Percentiles rank a stretch among this genome's conserved stretches.
Conservation (phyloP, 495 filamentous ascomycete species). For the Xylona heveae region DNA sequence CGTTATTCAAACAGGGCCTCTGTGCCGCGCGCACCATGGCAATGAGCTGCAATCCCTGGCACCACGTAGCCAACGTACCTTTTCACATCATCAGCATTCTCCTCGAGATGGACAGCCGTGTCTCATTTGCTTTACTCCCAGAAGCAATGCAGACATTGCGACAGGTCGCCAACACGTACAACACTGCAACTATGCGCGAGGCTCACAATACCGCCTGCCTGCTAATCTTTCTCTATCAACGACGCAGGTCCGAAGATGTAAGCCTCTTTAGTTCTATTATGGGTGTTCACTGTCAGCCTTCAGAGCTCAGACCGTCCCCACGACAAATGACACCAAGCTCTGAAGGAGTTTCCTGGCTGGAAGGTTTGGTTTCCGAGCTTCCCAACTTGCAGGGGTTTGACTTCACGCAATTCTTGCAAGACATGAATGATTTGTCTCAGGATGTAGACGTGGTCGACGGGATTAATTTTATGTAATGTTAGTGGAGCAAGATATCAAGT, state of each 20-base stretch:
- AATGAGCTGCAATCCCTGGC: constrained; percentile 22
- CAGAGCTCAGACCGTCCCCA: constrained; percentile 5
- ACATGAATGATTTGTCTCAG: too few relatives aligned
- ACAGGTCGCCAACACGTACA: constrained; percentile 18
- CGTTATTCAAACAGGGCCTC: constrained; percentile 12
- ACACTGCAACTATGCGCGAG: constrained; percentile 24
- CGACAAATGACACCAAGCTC: constrained; percentile 8
- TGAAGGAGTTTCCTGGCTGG: constrained; percentile 21
- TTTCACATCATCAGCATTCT: constrained; percentile 30
- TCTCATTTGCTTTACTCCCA: constrained; percentile 21
- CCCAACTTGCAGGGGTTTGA: constrained; percentile 24
- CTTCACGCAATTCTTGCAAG: constrained; percentile 17
- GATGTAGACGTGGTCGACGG: too few relatives aligned
- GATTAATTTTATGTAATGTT: too few relatives aligned
- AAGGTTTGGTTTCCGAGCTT: constrained; percentile 23
- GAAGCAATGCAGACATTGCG: constrained; percentile 25
- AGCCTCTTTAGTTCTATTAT: constrained; percentile 15
- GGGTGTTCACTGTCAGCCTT: constrained; percentile 3
- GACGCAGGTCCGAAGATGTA: constrained; percentile 21
- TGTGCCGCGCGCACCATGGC: constrained; percentile 16
- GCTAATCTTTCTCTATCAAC: constrained; percentile 18
- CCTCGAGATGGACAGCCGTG: constrained; percentile 24
- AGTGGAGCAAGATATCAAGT: too few relatives aligned
- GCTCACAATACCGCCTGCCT: constrained; percentile 24
- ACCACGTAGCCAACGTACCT: constrained; percentile 26